These are phyloP conservation scores for Spencermartinsiella ligniputridi DNA, from an alignment of 1,139 yeast species.

Conservation along the genomic window DNA sequence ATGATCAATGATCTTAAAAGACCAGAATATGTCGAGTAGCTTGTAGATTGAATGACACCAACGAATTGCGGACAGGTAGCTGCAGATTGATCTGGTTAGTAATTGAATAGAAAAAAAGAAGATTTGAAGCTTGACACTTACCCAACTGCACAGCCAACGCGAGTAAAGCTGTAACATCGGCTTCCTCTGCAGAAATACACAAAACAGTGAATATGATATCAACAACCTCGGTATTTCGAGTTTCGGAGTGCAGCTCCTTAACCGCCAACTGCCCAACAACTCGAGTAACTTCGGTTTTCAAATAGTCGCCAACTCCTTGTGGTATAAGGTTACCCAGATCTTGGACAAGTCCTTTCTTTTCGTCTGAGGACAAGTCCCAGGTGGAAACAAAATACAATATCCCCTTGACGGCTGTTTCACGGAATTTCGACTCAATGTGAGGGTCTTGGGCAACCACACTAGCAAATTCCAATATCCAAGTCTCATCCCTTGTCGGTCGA, in stretches of 20 bases:
- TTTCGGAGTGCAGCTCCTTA: neutral
- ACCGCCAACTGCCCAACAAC: neutral
- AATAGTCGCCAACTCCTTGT: neutral
- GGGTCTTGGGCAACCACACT: slow-evolving; percentile 2
- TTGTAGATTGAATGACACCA: neutral
- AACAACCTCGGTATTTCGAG: no score
- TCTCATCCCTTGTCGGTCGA: neutral
- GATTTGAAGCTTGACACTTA: neutral
- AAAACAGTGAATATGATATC: neutral
- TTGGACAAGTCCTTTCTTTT: no score
- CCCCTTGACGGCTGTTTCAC: neutral
- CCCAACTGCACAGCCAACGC: neutral
- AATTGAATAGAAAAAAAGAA: neutral
- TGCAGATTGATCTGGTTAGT: neutral
- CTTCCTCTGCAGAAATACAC: neutral
- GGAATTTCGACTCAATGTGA: neutral
- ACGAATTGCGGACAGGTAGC: neutral
- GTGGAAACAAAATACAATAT: neutral
- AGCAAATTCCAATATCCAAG: slow-evolving; percentile 1
- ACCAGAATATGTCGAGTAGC: neutral
- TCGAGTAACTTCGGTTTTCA: neutral
- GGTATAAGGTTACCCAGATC: neutral
- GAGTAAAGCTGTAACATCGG: neutral
- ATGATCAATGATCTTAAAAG: neutral
- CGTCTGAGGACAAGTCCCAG: no score